A percentile compares a stretch with the other conserved stretches of the same genome.
These are phyloP conservation scores for Chaetomiaceae sp. DNA, from an alignment of 2,329 filamentous ascomycete species.

Conservation along the genomic window DNA sequence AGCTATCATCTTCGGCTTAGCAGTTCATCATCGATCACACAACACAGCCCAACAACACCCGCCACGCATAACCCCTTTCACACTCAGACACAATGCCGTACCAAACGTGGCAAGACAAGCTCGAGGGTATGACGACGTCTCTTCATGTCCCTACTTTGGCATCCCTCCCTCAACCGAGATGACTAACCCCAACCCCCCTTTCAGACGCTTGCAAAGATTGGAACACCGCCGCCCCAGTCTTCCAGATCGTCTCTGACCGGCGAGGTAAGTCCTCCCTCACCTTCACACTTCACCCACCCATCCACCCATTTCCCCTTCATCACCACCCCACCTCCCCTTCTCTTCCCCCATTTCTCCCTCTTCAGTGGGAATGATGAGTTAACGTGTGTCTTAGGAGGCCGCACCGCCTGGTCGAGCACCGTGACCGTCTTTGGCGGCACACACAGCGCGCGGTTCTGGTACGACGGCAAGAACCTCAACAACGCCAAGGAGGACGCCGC, in stretches of 20 bases:
- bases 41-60: not conserved
- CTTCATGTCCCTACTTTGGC: not conserved
- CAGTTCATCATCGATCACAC: not conserved
- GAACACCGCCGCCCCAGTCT: constrained; percentile 29
- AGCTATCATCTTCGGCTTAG: not conserved
- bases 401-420: constrained; percentile 83
- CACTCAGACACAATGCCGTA: constrained; percentile 20
- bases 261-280: constrained; percentile 28
- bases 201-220: constrained; percentile 32
- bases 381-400: constrained; percentile 57
- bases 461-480: constrained; percentile 81
- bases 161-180: not conserved
- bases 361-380: not conserved
- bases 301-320: not conserved
- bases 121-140: constrained; percentile 28
- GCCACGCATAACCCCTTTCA: not conserved
- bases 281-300: not conserved
- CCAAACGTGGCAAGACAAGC: constrained; percentile 33
- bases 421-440: constrained; percentile 65
- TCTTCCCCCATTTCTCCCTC: not conserved
- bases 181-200: not conserved
- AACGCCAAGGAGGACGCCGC: constrained; percentile 91
- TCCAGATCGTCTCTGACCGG: constrained; percentile 33
- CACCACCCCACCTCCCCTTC: not conserved
- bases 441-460: constrained; percentile 79